A percentile compares a stretch with the other conserved stretches of the same genome.
Conservation (phyloP, 2,329 filamentous ascomycete species). For the Pseudocercospora crystallina region DNA sequence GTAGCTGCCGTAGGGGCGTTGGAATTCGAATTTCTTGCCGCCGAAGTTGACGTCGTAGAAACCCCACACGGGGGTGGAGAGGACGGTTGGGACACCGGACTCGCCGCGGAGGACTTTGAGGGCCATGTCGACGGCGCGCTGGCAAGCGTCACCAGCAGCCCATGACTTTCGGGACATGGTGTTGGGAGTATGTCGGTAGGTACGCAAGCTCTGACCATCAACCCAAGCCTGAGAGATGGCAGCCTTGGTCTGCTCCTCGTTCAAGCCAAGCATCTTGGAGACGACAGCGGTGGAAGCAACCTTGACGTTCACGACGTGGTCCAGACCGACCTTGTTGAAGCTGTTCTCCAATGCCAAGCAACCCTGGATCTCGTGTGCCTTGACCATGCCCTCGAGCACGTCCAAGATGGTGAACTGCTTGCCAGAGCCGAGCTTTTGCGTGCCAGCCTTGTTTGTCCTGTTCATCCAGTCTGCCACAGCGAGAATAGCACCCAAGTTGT, state of each 20-base stretch:
- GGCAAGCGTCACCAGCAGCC: constrained; percentile 97
- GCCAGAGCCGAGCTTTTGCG: constrained; percentile 62
- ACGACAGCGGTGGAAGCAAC: constrained; percentile 93
- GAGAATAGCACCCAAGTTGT: constrained; percentile 96
- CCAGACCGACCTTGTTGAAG: constrained; percentile 96
- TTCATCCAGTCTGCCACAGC: constrained; percentile 97
- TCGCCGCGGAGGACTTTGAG: constrained; percentile 97
- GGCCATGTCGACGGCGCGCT: constrained; percentile 95
- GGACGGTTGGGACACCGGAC: constrained; percentile 84
- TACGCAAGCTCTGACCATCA: constrained; percentile 91
- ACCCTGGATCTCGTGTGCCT: constrained; percentile 98
- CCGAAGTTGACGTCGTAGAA: constrained; percentile 99
- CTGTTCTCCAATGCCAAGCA: constrained; percentile 96
- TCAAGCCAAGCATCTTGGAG: constrained; percentile 89
- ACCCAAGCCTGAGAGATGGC: constrained; percentile 97
- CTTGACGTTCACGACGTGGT: constrained; percentile 98
- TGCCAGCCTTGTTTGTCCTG: constrained; percentile 85
- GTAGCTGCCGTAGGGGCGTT: constrained; percentile 94
- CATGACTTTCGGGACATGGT: constrained; percentile 99
- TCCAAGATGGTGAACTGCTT: constrained; percentile 87
- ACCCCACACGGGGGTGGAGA: constrained; percentile 91
- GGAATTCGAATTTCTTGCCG: constrained; percentile 93
- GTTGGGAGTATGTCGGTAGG: constrained; percentile 96
- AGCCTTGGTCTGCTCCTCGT: constrained; percentile 86
- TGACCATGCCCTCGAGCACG: constrained; percentile 90